Conservation (phyloP, 108 stramenopile species). For the Nitzschia palea region DNA sequence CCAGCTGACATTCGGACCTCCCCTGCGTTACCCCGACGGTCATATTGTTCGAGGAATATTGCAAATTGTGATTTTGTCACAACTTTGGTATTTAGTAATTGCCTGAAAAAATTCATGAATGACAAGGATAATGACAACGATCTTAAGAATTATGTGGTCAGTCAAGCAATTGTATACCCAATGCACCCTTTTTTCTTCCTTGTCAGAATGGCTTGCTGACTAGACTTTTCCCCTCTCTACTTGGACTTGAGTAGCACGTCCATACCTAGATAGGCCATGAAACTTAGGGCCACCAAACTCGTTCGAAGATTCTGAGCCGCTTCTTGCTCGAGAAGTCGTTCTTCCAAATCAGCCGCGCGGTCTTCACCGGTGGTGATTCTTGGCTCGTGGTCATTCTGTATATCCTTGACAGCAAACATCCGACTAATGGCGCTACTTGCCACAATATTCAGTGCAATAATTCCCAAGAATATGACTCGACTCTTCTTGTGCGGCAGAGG, state of each 20-base stretch:
- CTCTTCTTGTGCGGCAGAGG: slow-evolving; percentile 7
- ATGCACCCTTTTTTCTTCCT: too few relatives aligned
- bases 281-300: background rate
- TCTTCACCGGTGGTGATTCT: background rate
- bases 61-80: slow-evolving; percentile 67
- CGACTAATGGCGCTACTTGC: slow-evolving; percentile 4
- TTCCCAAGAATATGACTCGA: slow-evolving; percentile 10
- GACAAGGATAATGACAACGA: too few relatives aligned
- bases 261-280: background rate
- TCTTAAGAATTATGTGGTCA: too few relatives aligned
- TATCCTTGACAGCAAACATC: background rate
- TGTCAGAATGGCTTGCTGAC: too few relatives aligned
- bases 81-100: slow-evolving; percentile 76
- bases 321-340: slow-evolving; percentile 21
- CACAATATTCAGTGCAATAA: slow-evolving; percentile 14
- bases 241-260: too few relatives aligned
- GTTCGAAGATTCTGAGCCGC: background rate
- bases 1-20: slow-evolving; percentile 48
- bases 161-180: too few relatives aligned
- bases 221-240: too few relatives aligned
- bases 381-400: background rate
- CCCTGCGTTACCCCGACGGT: slow-evolving; percentile 61
- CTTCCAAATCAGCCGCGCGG: slow-evolving; percentile 21
- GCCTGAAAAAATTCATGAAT: too few relatives aligned
- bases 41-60: slow-evolving; percentile 64